phyloP scores from a whole-genome alignment of 257 asterid genomes.

The Fraxinus quadrangulata region DNA sequence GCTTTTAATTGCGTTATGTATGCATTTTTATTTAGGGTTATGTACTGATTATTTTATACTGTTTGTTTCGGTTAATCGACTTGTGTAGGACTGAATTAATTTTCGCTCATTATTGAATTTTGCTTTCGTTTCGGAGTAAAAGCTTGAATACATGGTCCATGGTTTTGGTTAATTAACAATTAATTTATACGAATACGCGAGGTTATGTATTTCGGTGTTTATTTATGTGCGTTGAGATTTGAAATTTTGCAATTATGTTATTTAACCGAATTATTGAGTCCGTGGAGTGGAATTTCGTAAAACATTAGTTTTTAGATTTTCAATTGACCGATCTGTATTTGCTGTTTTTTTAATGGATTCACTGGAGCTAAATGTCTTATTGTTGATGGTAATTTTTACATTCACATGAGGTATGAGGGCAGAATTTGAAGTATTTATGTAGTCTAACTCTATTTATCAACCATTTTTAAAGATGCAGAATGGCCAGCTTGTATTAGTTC shows the following conservation, averaged over 20 bases:
- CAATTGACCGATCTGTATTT: not conserved
- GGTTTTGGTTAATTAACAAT: constrained; percentile 25
- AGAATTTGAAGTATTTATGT: not conserved
- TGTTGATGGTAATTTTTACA: not conserved
- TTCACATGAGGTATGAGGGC: not conserved
- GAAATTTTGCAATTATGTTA: not conserved
- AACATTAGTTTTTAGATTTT: not conserved
- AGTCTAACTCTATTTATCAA: not conserved
- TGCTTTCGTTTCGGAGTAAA: constrained; percentile 21
- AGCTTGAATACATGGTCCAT: constrained; percentile 23
- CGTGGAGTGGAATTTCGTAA: not conserved
- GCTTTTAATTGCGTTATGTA: constrained; percentile 2
- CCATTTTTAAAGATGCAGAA: not conserved
- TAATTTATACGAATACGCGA: not conserved
- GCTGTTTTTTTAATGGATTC: not conserved
- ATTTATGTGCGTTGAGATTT: not conserved
- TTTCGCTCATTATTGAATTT: constrained; percentile 14
- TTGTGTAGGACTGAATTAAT: constrained; percentile 1
- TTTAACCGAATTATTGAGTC: not conserved
- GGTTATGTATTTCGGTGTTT: not conserved
- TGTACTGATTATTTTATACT: not conserved
- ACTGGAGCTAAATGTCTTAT: not conserved
- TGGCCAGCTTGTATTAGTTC: not conserved
- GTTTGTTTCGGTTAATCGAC: constrained; percentile 13
- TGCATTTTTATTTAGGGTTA: constrained; percentile 20